Conservation (phyloP, 495 filamentous ascomycete species). For the Tuber melanosporum region DNA sequence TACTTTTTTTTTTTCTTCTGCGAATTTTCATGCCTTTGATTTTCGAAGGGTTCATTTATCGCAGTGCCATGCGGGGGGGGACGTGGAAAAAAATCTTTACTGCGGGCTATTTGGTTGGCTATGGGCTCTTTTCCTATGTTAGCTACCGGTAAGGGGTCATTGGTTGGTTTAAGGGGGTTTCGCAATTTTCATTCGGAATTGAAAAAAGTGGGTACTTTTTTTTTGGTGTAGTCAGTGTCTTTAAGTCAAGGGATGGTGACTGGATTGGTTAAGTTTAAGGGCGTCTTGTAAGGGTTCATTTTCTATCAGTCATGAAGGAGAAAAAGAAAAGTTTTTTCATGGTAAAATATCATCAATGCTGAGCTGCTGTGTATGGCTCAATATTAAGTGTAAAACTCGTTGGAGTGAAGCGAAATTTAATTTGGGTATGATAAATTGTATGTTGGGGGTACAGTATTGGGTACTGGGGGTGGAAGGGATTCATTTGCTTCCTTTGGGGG, state of each 20-base stretch:
- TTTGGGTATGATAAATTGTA: not conserved
- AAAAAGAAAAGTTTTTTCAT: not conserved
- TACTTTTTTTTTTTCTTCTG: not conserved
- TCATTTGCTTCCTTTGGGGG: too few species aligned
- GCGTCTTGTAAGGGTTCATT: constrained; percentile 6
- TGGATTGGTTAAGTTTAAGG: constrained; percentile 4
- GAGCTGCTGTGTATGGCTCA: not conserved
- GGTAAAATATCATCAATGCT: not conserved
- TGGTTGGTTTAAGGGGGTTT: constrained; percentile 19
- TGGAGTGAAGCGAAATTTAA: not conserved
- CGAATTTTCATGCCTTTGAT: not conserved
- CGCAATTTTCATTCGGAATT: not conserved
- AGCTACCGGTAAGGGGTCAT: constrained; percentile 15
- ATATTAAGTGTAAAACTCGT: not conserved
- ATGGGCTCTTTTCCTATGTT: constrained; percentile 19
- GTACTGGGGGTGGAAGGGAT: too few species aligned
- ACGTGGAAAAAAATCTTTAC: not conserved
- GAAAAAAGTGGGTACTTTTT: constrained; percentile 7
- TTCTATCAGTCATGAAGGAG: not conserved
- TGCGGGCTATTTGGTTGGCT: not conserved
- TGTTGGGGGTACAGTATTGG: too few species aligned
- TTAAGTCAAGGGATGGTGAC: not conserved
- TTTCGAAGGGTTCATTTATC: not conserved
- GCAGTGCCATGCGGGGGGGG: not conserved
- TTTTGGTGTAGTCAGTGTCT: constrained; percentile 5